phyloP scores from a whole-genome alignment of 2,329 filamentous ascomycete genomes.

The Aspergillus oerlinghausenensis region DNA sequence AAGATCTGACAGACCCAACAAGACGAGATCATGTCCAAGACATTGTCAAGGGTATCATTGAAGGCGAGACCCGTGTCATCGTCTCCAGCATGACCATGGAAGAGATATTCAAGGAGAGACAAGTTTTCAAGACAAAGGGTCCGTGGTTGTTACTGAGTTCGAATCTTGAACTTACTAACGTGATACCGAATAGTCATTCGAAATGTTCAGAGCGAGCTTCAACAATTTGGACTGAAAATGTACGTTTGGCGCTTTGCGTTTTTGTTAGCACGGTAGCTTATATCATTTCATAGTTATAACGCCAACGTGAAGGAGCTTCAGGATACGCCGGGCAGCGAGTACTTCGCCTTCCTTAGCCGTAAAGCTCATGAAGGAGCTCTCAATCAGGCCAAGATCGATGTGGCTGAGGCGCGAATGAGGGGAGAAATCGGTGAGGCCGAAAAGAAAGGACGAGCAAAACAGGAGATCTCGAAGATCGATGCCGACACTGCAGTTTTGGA shows the following conservation, averaged over 20 bases:
- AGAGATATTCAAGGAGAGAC: constrained; percentile 75
- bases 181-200: constrained; percentile 49
- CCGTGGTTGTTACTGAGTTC: constrained; percentile 18
- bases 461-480: constrained; percentile 82
- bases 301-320: constrained; percentile 83
- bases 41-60: constrained; percentile 86
- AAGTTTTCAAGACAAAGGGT: constrained; percentile 69
- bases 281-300: constrained; percentile 48
- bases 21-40: constrained; percentile 68
- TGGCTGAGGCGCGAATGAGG: constrained; percentile 56
- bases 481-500: constrained; percentile 80
- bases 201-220: constrained; percentile 73
- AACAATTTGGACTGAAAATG: constrained; percentile 74
- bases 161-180: background rate
- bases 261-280: constrained; percentile 1
- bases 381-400: constrained; percentile 68
- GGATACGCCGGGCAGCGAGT: constrained; percentile 74
- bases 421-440: constrained; percentile 65
- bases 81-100: constrained; percentile 91
- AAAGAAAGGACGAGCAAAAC: constrained; percentile 74
- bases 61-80: constrained; percentile 78
- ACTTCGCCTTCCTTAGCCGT: constrained; percentile 74
- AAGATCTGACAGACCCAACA: constrained; percentile 37
- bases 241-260: constrained; percentile 30
- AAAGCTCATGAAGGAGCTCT: constrained; percentile 83